Conservation (phyloP, 768 basidiomycete species). For the Termitomyces sp. region DNA sequence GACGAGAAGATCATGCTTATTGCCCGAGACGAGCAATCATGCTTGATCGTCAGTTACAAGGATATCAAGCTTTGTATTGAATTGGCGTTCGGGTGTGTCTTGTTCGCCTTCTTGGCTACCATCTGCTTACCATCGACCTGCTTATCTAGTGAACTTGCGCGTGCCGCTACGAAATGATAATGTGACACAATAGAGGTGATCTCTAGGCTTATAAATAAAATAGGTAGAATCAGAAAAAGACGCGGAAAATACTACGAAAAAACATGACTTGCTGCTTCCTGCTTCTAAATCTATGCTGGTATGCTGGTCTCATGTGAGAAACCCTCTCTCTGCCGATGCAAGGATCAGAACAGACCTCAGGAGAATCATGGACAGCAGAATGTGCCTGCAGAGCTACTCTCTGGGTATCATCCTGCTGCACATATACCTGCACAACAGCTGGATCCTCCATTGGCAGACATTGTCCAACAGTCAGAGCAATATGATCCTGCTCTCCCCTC, state of each 20-base stretch:
- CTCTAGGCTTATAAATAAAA: conserved; percentile 44
- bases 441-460: no score
- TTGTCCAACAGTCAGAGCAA: no score
- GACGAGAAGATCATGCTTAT: conserved; percentile 96
- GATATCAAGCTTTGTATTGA: conserved; percentile 86
- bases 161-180: conserved; percentile 20
- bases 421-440: no score
- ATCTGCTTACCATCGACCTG: not conserved
- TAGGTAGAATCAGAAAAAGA: conserved; percentile 58
- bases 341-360: no score
- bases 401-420: no score
- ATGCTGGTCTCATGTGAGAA: not conserved
- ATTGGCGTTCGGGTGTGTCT: conserved; percentile 71
- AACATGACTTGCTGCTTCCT: conserved; percentile 17
- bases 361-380: no score
- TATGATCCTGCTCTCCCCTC: no score
- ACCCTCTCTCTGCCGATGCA: no score
- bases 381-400: no score
- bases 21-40: conserved; percentile 92
- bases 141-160: conserved; percentile 40
- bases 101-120: not conserved
- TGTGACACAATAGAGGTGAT: not conserved
- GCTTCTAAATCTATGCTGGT: no score
- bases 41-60: conserved; percentile 88
- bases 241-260: conserved; percentile 25